These are phyloP conservation scores for Penstemon eatonii DNA, from an alignment of 257 asterid species.

Conservation along the genomic window DNA sequence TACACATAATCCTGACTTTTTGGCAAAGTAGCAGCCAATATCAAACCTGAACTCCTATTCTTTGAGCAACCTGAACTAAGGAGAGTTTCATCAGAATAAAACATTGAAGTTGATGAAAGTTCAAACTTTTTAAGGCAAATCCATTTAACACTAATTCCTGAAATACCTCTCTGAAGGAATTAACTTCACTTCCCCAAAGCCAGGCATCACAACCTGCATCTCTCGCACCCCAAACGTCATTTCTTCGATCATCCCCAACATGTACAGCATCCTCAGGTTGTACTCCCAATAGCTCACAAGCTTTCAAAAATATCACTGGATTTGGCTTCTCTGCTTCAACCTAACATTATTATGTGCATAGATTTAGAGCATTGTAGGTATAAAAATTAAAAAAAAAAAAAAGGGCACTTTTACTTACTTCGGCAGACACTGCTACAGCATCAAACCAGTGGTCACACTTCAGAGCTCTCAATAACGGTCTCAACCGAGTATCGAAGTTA, in stretches of 20 bases:
- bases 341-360: slow-evolving; percentile 32
- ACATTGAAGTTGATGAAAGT: too few species aligned
- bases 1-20: not conserved
- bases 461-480: slow-evolving; percentile 81
- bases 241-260: slow-evolving; percentile 97
- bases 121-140: too few species aligned
- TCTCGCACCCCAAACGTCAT: slow-evolving; percentile 97
- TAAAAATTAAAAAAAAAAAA: slow-evolving; percentile 1
- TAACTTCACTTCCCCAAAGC: slow-evolving; percentile 98
- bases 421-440: slow-evolving; percentile 97
- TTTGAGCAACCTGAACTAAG: slow-evolving; percentile 73
- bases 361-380: not conserved
- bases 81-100: too few species aligned
- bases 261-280: slow-evolving; percentile 95
- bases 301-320: slow-evolving; percentile 89
- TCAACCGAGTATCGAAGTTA: slow-evolving; percentile 85
- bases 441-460: slow-evolving; percentile 98
- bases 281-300: slow-evolving; percentile 88
- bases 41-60: slow-evolving; percentile 84
- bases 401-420: slow-evolving; percentile 50
- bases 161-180: slow-evolving; percentile 88
- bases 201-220: slow-evolving; percentile 99
- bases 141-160: not conserved
- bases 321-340: slow-evolving; percentile 99
- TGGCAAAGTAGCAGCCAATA: not conserved